Conservation (phyloP, 805 yeast species). For the Candida mattraensis region DNA sequence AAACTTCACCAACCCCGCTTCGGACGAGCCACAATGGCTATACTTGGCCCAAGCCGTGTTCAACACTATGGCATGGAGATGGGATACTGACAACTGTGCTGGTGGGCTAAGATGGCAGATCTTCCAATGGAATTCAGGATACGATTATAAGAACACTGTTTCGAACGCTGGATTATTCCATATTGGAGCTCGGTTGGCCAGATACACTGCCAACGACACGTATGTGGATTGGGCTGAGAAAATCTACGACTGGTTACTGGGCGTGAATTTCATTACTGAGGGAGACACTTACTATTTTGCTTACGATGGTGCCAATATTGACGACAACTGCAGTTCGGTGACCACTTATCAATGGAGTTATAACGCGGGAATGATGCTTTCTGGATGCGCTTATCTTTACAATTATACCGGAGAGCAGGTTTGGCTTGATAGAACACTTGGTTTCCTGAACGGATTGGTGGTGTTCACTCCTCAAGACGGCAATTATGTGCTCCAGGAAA, state of each 20-base stretch:
- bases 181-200: slow-evolving; percentile 80
- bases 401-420: slow-evolving; percentile 62
- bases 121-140: slow-evolving; percentile 91
- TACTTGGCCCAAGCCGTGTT: slow-evolving; percentile 84
- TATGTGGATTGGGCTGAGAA: slow-evolving; percentile 74
- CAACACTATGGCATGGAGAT: slow-evolving; percentile 85
- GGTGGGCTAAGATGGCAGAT: slow-evolving; percentile 98
- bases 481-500: slow-evolving; percentile 64
- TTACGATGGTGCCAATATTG: slow-evolving; percentile 67
- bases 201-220: slow-evolving; percentile 73
- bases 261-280: slow-evolving; percentile 46
- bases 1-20: slow-evolving; percentile 72
- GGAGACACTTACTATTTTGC: slow-evolving; percentile 45
- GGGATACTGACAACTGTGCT: slow-evolving; percentile 73
- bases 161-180: slow-evolving; percentile 91
- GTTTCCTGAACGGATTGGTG: slow-evolving; percentile 52
- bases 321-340: slow-evolving; percentile 59
- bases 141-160: slow-evolving; percentile 87
- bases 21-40: slow-evolving; percentile 71
- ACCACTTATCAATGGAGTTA: slow-evolving; percentile 77
- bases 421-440: slow-evolving; percentile 66
- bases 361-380: slow-evolving; percentile 75
- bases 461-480: slow-evolving; percentile 47
- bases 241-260: slow-evolving; percentile 79
- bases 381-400: slow-evolving; percentile 81